phyloP scores from a whole-genome alignment of 2,329 filamentous ascomycete species.

The Incumbomyces delicatus region DNA sequence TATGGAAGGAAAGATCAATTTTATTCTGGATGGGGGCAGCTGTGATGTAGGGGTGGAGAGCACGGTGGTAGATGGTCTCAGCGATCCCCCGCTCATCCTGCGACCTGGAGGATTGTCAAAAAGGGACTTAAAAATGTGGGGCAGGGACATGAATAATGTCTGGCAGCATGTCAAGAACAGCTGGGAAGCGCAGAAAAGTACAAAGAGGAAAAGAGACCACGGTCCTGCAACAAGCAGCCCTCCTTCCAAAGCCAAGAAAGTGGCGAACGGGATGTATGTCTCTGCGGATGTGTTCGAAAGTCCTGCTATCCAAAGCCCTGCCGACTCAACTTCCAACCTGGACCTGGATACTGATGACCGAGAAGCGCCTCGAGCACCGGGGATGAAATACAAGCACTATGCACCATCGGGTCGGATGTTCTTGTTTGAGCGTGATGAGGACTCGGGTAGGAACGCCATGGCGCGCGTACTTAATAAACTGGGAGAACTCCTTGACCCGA shows the following conservation, averaged over 20 bases:
- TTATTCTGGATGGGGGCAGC: slow-evolving; percentile 79
- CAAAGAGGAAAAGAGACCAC: slow-evolving; percentile 46
- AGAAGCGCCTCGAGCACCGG: slow-evolving; percentile 66
- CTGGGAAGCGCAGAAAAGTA: slow-evolving; percentile 62
- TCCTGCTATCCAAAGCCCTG: background rate
- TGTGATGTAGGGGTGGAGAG: slow-evolving; percentile 90
- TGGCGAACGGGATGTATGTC: background rate
- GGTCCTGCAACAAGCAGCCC: background rate
- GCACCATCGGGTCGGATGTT: slow-evolving; percentile 81
- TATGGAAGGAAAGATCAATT: slow-evolving; percentile 66
- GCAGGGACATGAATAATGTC: slow-evolving; percentile 57
- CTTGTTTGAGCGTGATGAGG: slow-evolving; percentile 43
- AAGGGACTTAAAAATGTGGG: slow-evolving; percentile 51
- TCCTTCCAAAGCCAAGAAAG: background rate
- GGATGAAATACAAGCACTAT: slow-evolving; percentile 99
- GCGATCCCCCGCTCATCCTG: slow-evolving; percentile 67
- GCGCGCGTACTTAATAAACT: slow-evolving; percentile 40
- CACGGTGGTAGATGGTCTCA: slow-evolving; percentile 88
- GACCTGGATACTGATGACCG: slow-evolving; percentile 7
- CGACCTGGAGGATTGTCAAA: slow-evolving; percentile 72
- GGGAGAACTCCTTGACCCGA: slow-evolving; percentile 19
- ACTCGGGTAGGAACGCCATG: too few species aligned
- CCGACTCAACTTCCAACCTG: background rate
- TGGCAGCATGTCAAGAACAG: slow-evolving; percentile 72
- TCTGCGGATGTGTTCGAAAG: slow-evolving; percentile 1